Evolutionary conservation across 2,329 filamentous ascomycete genomes (phyloP), one percentile per base, ranked within the genome.

Genomic region (Fusarium kyushuense): DNA sequence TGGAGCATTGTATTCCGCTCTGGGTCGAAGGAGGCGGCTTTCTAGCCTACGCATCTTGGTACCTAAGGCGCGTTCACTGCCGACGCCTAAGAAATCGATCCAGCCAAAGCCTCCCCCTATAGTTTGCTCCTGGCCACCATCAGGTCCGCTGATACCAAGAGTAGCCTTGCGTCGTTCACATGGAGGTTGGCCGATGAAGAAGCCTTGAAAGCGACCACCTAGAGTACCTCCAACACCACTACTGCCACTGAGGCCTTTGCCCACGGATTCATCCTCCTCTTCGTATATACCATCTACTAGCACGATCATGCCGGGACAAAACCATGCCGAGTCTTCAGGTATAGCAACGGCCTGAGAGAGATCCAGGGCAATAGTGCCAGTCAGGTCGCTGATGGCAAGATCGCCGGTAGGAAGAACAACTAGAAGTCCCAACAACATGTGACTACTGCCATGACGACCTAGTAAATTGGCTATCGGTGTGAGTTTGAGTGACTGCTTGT

Each of bases 211-310:
- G 49, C 90, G 91, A 8, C 96, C 96, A n/a, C 94, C 94, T 58
- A 98, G 93, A 0, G 91, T 92, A 16, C 94, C 95, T 40, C 95
- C 95, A 27, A 97, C 89, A 41, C 95, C 95, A 47, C 89, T 91
- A 67, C 89, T 91, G 7, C 91, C 90, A 51, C 92, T 92, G 6
- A 96, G 83, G 0, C 88, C 89, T 21, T 89, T 90, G 17, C 90
- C 89, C 3, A 84, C 81, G 21, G 88, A 89, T 65, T 90, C 87
- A 64, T 94, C 93, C 72, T 97, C 94, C 77, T 98, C 96, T 76
- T 97, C 94, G 75, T 99, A 99, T n/a, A 95, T 89, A 9, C 96
- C 96, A 74, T 99, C 96, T 1, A 97, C 89, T 0, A 99, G 85
- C 5, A 98, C 92, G 47, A 99, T 92, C 94, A 98, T 98, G 5